Conservation (phyloP, 1,284 basidiomycete species). For the Hymenochaete sp. region DNA sequence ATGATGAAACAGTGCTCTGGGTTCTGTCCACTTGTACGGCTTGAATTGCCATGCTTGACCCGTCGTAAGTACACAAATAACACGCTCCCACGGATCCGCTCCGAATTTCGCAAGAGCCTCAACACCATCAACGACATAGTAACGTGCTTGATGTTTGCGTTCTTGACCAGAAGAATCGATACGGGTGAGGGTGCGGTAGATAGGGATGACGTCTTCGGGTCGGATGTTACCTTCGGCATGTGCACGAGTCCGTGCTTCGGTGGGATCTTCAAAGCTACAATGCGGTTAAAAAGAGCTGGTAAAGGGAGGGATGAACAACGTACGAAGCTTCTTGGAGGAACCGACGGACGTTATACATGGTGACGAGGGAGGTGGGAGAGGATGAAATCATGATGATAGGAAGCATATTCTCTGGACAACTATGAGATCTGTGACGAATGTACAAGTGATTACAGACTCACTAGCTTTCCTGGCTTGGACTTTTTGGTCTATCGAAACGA, state of each 20-base stretch:
- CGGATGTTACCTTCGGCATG: constrained; percentile 64
- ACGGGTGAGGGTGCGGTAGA: constrained; percentile 68
- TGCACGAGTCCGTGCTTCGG: constrained; percentile 61
- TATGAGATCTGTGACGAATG: not conserved
- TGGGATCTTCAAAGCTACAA: constrained; percentile 71
- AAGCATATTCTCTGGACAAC: constrained; percentile 49
- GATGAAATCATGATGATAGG: constrained; percentile 97
- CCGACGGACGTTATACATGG: constrained; percentile 94
- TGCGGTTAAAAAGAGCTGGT: not conserved
- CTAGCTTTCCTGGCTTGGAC: constrained; percentile 20
- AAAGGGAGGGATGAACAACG: constrained; percentile 24
- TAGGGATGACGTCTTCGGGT: constrained; percentile 77
- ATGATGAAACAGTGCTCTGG: constrained; percentile 85
- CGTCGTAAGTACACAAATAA: constrained; percentile 94
- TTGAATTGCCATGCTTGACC: constrained; percentile 98
- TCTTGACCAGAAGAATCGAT: constrained; percentile 46
- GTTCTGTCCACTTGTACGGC: constrained; percentile 93
- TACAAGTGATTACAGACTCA: constrained; percentile 7
- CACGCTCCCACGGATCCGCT: constrained; percentile 87
- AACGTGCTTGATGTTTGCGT: constrained; percentile 36
- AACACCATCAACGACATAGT: constrained; percentile 86
- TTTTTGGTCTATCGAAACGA: constrained; percentile 17
- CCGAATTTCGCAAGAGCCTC: constrained; percentile 91
- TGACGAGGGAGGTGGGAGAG: constrained; percentile 89
- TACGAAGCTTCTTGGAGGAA: constrained; percentile 87